phyloP scores from a whole-genome alignment of 768 basidiomycete species.

The Amyloporia xantha region DNA sequence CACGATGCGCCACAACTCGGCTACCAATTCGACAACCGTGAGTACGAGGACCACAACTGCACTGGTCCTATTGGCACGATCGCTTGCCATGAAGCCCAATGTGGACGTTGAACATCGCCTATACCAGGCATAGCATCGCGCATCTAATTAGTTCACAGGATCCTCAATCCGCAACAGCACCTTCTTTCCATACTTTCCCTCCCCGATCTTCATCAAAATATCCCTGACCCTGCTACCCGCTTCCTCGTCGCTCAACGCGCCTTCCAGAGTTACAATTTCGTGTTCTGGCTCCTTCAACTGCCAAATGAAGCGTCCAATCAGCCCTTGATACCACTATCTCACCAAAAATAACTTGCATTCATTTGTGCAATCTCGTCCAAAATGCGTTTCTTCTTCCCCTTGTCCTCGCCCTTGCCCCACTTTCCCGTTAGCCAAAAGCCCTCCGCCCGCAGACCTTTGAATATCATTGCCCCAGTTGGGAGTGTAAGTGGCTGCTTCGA shows the following conservation, averaged over 20 bases:
- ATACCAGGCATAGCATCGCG: too few species aligned
- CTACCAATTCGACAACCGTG: too few species aligned
- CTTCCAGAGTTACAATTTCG: conserved; percentile 52
- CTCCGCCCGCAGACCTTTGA: conserved; percentile 69
- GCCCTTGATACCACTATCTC: too few species aligned
- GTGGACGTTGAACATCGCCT: too few species aligned
- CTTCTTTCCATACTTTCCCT: conserved; percentile 43
- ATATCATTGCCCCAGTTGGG: conserved; percentile 77
- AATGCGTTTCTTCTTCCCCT: not conserved
- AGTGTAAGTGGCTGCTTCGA: conserved; percentile 73
- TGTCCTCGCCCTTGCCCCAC: conserved; percentile 26
- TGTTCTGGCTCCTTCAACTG: conserved; percentile 67
- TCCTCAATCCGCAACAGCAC: conserved; percentile 35
- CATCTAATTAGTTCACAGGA: not conserved
- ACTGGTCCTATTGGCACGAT: too few species aligned
- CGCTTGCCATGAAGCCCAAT: too few species aligned
- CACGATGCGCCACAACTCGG: too few species aligned
- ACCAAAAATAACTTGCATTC: conserved; percentile 39
- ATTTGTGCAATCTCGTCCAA: conserved; percentile 44
- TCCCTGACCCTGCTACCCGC: conserved; percentile 28
- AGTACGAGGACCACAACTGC: too few species aligned
- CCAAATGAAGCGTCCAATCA: too few species aligned
- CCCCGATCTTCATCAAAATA: conserved; percentile 27
- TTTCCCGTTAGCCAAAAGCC: conserved; percentile 79
- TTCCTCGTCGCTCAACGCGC: conserved; percentile 31